These are phyloP conservation scores for Petrea volubilis DNA, from an alignment of 257 asterid genomes.

Conservation along the genomic window DNA sequence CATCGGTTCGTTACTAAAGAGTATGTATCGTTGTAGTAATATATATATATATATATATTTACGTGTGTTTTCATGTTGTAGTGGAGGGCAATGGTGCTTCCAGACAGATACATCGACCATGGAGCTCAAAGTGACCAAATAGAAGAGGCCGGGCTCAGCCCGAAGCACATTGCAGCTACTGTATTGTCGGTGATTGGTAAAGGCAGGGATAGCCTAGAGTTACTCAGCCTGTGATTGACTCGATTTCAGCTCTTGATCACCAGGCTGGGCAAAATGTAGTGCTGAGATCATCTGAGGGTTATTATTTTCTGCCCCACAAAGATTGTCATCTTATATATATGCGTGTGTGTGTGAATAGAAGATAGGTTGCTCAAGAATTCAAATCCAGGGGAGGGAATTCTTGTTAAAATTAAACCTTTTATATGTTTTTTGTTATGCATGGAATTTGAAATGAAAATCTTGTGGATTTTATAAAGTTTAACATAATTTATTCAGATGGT, in stretches of 20 bases:
- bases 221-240: background rate
- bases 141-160: slow-evolving; percentile 53
- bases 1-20: too few relatives aligned
- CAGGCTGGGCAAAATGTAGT: too few relatives aligned
- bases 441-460: too few relatives aligned
- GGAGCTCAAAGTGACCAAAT: slow-evolving; percentile 47
- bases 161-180: slow-evolving; percentile 48
- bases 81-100: slow-evolving; percentile 60
- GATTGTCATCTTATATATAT: background rate
- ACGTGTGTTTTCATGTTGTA: background rate
- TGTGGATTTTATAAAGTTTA: too few relatives aligned
- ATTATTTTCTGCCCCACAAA: background rate
- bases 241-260: too few relatives aligned
- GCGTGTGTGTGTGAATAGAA: background rate
- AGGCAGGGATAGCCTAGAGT: slow-evolving; percentile 28
- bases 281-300: background rate
- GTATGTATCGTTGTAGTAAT: too few relatives aligned
- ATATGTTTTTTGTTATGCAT: too few relatives aligned
- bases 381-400: background rate
- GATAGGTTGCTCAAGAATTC: background rate
- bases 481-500: too few relatives aligned
- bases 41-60: too few relatives aligned
- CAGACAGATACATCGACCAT: slow-evolving; percentile 53
- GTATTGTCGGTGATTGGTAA: slow-evolving; percentile 42
- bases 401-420: background rate